Evolutionary conservation across 148 eudicot species (phyloP), one percentile per base, ranked within the genome.

Genomic region (Vaccinium myrtillus): DNA sequence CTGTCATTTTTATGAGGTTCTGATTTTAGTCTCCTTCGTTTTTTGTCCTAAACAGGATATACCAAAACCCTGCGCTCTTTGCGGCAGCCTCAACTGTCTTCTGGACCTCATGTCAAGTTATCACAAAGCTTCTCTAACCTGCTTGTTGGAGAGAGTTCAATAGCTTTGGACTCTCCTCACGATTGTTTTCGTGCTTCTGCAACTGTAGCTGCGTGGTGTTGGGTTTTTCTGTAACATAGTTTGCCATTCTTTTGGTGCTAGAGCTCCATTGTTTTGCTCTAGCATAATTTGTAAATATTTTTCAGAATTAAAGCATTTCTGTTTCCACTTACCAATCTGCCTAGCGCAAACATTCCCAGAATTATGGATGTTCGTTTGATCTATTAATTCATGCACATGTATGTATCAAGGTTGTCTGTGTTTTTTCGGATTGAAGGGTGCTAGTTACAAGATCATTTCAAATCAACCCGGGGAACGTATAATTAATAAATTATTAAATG

Each of bases 31-130:
- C 32, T 74, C 27, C 25, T 49, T 32, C n/a, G 11, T 46, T n/a
- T 77, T 77, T 51, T 46, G 4, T 67, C 53, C 18, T 27, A 21
- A 75, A 78, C 93, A 97, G 99, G 90, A 93, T 97, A 49, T 97
- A 97, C 87, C 99, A 97, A 90, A 97, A 97, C 80, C 99, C 99
- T 2, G 98, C 98, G 6, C 90, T 97, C 77, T 90, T 97, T 5
- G 86, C 90, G 61, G 98, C 90, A 19, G 99, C 99, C 83, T 91
- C 99, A 53, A 87, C 99, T 8, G 99, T 98, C 46, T 97, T 97
- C 92, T 97, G 99, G 98, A 92, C 96, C 70, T 97, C 99, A 1
- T 97, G 96, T 79, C 90, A 87, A 69, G 94, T 97, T 39, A 90
- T 97, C 87, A 95, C 99, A 0, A 97, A 91, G 92, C 92, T 95